Evolutionary conservation across 805 yeast genomes (phyloP).

Genomic region (Schwanniomyces pseudopolymorphus): DNA sequence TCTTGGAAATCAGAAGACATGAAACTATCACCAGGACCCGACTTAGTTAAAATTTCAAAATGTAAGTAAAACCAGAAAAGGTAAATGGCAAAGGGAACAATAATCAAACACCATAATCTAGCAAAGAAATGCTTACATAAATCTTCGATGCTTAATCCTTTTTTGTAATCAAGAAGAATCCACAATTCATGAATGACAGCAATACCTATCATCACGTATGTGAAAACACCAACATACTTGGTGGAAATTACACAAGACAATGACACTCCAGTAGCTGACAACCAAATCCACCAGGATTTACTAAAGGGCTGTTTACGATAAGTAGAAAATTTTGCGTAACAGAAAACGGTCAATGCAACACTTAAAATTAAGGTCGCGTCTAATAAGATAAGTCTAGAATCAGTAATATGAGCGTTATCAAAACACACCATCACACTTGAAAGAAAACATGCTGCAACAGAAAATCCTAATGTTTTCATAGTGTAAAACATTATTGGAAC

Average conservation of each 20-base stretch:
- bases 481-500: slow-evolving; percentile 84
- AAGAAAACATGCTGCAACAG: slow-evolving; percentile 74
- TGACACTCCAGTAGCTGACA: slow-evolving; percentile 76
- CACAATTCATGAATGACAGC: slow-evolving; percentile 88
- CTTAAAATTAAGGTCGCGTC: slow-evolving; percentile 87
- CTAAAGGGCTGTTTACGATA: slow-evolving; percentile 69
- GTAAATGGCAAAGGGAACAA: slow-evolving; percentile 79
- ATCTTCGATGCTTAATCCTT: slow-evolving; percentile 58
- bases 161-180: slow-evolving; percentile 72
- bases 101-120: slow-evolving; percentile 67
- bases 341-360: slow-evolving; percentile 76
- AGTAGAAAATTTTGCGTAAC: slow-evolving; percentile 74
- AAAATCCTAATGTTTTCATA: slow-evolving; percentile 79
- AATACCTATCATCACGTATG: slow-evolving; percentile 81
- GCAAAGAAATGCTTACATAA: slow-evolving; percentile 71
- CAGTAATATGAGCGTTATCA: slow-evolving; percentile 88
- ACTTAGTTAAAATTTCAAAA: slow-evolving; percentile 72
- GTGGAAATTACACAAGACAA: slow-evolving; percentile 92
- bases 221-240: slow-evolving; percentile 93
- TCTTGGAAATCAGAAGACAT: slow-evolving; percentile 97
- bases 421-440: slow-evolving; percentile 75
- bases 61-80: slow-evolving; percentile 91
- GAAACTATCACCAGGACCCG: slow-evolving; percentile 95
- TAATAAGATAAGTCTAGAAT: slow-evolving; percentile 84
- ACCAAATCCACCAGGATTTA: slow-evolving; percentile 83